These are phyloP conservation scores for Decorospora gaudefroyi DNA, from an alignment of 2,329 filamentous ascomycete genomes.

Conservation along the genomic window DNA sequence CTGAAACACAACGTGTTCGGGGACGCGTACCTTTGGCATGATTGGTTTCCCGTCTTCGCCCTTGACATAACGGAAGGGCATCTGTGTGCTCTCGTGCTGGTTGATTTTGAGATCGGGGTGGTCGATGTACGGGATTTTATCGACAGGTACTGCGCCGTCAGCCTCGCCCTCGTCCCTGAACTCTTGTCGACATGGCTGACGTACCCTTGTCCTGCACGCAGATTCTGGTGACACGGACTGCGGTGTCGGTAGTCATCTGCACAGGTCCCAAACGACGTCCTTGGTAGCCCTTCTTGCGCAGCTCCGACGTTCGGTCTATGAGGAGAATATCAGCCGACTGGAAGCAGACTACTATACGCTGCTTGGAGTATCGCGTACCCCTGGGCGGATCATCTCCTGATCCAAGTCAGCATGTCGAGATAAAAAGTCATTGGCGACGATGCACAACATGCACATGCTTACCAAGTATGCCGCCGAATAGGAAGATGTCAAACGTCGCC, in stretches of 20 bases:
- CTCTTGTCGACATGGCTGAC: conserved; percentile 32
- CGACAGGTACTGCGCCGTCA: conserved; percentile 66
- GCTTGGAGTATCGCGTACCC: conserved; percentile 60
- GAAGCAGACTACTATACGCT: background rate
- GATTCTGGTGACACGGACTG: conserved; percentile 88
- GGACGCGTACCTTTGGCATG: conserved; percentile 77
- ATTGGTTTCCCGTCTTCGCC: conserved; percentile 75
- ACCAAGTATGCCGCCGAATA: conserved; percentile 97
- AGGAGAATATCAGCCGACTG: conserved; percentile 26
- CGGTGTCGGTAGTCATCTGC: conserved; percentile 99
- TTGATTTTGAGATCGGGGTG: conserved; percentile 88
- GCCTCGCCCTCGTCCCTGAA: conserved; percentile 6
- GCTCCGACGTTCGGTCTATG: conserved; percentile 88
- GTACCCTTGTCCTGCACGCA: conserved; percentile 82
- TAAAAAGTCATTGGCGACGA: too few species aligned
- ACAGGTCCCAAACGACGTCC: conserved; percentile 86
- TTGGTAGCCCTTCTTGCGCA: conserved; percentile 89
- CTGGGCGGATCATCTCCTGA: conserved; percentile 89
- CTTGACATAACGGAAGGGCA: conserved; percentile 96
- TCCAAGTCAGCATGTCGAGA: conserved; percentile 31
- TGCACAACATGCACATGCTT: conserved; percentile 36
- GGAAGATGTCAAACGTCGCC: conserved; percentile 81
- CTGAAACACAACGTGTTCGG: conserved; percentile 17
- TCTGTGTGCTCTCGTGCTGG: conserved; percentile 90
- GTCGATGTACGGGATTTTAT: conserved; percentile 80